Base-by-base conservation (phyloP, 1,284 basidiomycete species). In the Leccinum fallax region DNA sequence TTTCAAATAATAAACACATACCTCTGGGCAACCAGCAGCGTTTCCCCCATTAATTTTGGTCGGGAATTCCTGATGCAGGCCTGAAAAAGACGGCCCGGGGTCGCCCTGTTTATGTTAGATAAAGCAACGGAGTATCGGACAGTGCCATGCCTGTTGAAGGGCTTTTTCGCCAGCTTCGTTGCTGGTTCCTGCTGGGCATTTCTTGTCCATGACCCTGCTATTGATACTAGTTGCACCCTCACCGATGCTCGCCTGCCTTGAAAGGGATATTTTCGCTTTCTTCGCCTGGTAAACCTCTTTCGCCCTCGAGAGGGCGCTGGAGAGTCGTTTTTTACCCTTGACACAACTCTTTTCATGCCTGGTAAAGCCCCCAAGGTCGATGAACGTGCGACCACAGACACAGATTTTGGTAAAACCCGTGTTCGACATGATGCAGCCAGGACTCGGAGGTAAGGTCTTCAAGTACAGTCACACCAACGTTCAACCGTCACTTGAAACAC, bases 41-140 rank as follows among this genome's bases (percentile, higher is more conserved):
- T 40, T 40, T 13, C n/a, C 28, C 28, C 28, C 51, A 28, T 52
- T 52, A 30, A 6, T 52, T 9, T 52, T 30, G 24, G 51, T 52
- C 48, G 48, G 48, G 28, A 30, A 30, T 11, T 30, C 1, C 26
- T 52, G 24, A 30, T 30, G 28, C 15, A n/a, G 26, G 11, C 51
- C 51, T 52, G 51, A 52, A 52, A 0, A 0, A 16, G 15, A 30
- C 38, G 38, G 38, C 38, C 38, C 38, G 38, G 38, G 38, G 51
- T 52, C 28, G 7, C 51, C 51, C 51, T 52, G 51, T 30, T n/a
- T 52, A 52, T 52, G n/a, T 52, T 52, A 52, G 51, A 52, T 30
- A 52, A 52, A 52, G 15, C 16, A 28, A 30, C 15, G 16, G n/a
- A 52, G 13, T 30, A 49, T 24, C 6, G 8, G 51, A 28, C 51